Evolutionary conservation across 148 eudicot species (phyloP), one percentile per base, ranked within the genome.

Genomic region (Diospyros lotus): DNA sequence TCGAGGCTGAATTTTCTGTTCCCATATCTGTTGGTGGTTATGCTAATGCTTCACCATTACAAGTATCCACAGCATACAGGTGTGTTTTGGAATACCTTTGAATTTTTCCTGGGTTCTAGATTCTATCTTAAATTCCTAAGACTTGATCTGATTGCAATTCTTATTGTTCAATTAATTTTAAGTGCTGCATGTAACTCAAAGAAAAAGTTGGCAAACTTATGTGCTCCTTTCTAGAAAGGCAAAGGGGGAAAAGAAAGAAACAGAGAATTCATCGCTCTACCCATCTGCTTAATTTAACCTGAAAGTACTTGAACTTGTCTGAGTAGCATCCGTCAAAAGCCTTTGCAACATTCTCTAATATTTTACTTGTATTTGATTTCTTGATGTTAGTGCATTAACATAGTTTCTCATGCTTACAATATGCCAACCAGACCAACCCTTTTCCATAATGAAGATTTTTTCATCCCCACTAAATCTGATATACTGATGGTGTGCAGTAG

Each of bases 11-110:
- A 77, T 95, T 95, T 73, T 93, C 99, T 12, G 97, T 87, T 63
- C 99, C 99, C 38, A 95, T 95, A 82, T 74, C 94, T 78, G 93
- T 95, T 80, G 99, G 99, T 69, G 99, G 98, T 78, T 95, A 95
- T 89, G 96, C 99, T 75, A 95, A 95, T 86, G 97, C 97, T 63
- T 89, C 96, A 45, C 96, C 97, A 1, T 81, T 95, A 72, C 99
- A 95, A 90, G 99, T 95, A 68, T 95, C 99, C 75, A 95, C 99
- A 50, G 99, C 99, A 68, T 95, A 90, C 89, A 95, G 99, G 97
- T 94, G 71, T 56, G 66, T 9, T 41, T 77, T 17, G 43, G 48
- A 60, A 18, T 64, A 51, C 43, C 62, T 73, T 42, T 71, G 71
- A 67, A 66, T 55, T 41, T 50, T 66, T 72, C 9, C 13, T 5